Evolutionary conservation across 345 rosid genomes (phyloP).

Genomic region (Rhodamnia argentea): DNA sequence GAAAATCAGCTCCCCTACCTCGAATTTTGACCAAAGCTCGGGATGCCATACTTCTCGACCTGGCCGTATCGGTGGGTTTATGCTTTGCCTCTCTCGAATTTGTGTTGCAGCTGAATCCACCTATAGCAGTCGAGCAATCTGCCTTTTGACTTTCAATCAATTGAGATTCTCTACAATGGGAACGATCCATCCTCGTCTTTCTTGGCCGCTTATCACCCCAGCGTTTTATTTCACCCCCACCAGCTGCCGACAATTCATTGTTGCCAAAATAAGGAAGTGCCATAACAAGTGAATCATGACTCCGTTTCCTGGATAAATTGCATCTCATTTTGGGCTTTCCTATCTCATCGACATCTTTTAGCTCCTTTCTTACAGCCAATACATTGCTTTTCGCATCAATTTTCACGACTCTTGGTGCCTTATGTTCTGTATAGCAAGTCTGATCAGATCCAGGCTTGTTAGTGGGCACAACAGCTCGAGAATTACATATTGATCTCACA

Average conservation of each 20-base stretch:
- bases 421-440: neutral
- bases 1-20: neutral
- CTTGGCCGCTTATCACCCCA: neutral
- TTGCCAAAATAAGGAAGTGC: neutral
- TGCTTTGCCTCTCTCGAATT: neutral
- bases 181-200: neutral
- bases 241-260: neutral
- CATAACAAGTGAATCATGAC: neutral
- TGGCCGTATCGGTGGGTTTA: neutral
- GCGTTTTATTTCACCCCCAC: neutral
- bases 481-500: neutral
- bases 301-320: neutral
- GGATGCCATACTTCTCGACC: neutral
- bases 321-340: neutral
- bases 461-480: conserved; percentile 26
- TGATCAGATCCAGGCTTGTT: neutral
- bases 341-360: neutral
- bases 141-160: neutral
- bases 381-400: neutral
- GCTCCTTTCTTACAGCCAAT: neutral
- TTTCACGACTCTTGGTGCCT: conserved; percentile 1
- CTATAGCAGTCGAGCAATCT: neutral
- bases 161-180: neutral
- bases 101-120: neutral
- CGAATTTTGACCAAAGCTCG: neutral